These are phyloP conservation scores for Mortierella sp. DNA, from an alignment of 371 early-diverging fungal genomes.

Conservation along the genomic window DNA sequence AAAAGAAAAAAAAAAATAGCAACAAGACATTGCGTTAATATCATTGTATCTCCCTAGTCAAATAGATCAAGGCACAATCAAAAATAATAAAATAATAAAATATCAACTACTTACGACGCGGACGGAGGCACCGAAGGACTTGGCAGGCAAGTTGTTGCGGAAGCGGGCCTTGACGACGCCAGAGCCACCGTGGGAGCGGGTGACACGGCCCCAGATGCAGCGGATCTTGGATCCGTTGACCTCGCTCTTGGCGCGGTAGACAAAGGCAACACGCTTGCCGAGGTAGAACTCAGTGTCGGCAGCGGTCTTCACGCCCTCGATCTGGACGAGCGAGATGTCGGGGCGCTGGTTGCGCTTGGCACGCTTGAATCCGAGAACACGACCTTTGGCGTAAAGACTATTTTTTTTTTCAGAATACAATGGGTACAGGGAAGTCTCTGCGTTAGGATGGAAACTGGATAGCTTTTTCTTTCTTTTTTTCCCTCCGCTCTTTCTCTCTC, in stretches of 20 bases:
- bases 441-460: no score
- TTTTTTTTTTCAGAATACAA: no score
- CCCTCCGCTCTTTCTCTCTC: no score
- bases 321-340: conserved; percentile 90
- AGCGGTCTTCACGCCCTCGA: conserved; percentile 92
- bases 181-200: conserved; percentile 94
- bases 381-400: conserved; percentile 98
- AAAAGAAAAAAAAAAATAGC: background rate
- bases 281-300: conserved; percentile 86
- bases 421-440: no score
- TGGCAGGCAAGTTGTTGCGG: conserved; percentile 95
- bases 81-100: conserved; percentile 11
- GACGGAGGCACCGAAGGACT: conserved; percentile 91
- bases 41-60: background rate
- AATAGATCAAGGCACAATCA: conserved; percentile 4
- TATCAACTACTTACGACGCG: conserved; percentile 79
- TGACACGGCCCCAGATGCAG: conserved; percentile 97
- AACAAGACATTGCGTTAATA: background rate
- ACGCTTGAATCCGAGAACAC: conserved; percentile 94
- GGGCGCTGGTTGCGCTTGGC: conserved; percentile 91
- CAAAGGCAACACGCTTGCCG: conserved; percentile 79
- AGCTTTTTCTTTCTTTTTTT: no score
- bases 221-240: conserved; percentile 94
- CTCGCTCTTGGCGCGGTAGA: conserved; percentile 89
- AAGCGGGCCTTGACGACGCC: conserved; percentile 98